phyloP scores from a whole-genome alignment of 2,329 filamentous ascomycete species.

The Gaeumannomyces tritici region DNA sequence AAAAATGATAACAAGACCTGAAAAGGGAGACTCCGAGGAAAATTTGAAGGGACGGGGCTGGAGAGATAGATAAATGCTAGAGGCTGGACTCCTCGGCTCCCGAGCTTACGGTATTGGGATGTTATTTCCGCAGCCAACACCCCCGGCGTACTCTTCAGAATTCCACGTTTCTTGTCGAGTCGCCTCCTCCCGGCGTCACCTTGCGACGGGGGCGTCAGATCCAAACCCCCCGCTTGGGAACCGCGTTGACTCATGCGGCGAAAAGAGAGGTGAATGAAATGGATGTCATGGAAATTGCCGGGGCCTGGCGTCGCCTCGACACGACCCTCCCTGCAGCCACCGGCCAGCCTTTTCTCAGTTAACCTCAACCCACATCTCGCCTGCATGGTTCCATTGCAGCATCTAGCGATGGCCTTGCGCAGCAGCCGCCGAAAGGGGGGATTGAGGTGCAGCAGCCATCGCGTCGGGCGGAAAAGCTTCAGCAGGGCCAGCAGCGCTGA shows the following conservation, averaged over 20 bases:
- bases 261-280: neutral
- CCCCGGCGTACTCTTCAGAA: neutral
- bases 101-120: neutral
- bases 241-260: conserved; percentile 2
- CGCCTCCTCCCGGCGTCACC: neutral
- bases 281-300: neutral
- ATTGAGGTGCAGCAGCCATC: too few species aligned
- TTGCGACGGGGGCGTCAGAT: neutral
- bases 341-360: neutral
- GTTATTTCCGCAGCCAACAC: neutral
- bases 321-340: neutral
- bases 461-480: too few species aligned
- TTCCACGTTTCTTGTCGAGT: too few species aligned
- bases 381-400: neutral
- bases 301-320: neutral
- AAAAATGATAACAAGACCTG: neutral
- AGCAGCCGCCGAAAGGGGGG: neutral
- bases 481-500: too few species aligned
- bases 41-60: neutral
- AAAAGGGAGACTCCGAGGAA: neutral
- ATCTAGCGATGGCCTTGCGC: neutral
- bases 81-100: neutral
- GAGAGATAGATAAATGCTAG: neutral
- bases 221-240: neutral
- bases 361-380: neutral